Percentiles rank a stretch among this genome's conserved stretches.
Conservation (phyloP, 169 alveolate species). For the Plasmodium gonderi region DNA sequence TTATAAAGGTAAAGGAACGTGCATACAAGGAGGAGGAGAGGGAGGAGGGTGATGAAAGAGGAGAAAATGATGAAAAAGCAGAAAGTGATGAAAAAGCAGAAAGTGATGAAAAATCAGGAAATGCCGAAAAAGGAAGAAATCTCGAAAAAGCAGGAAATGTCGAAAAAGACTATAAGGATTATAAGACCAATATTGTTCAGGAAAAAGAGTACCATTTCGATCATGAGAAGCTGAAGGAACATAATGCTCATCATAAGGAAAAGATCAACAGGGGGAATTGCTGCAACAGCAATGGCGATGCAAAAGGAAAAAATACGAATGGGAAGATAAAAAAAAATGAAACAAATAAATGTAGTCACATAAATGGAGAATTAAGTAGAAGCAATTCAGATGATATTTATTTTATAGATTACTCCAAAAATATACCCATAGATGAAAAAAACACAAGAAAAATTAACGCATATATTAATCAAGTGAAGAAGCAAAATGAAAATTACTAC, state of each 20-base stretch:
- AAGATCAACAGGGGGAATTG: background rate
- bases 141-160: no score
- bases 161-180: no score
- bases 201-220: no score
- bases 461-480: constrained; percentile 34
- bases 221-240: background rate
- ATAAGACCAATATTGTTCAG: no score
- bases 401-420: constrained; percentile 23
- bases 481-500: constrained; percentile 27
- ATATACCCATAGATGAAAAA: constrained; percentile 10
- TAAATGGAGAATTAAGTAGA: background rate
- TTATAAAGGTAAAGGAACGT: constrained; percentile 50
- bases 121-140: no score
- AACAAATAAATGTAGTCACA: background rate
- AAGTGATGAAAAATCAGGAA: no score
- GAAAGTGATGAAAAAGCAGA: background rate
- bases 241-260: background rate
- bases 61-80: background rate
- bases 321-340: background rate
- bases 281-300: background rate
- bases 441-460: constrained; percentile 9
- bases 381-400: background rate
- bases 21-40: constrained; percentile 21
- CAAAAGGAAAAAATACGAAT: background rate
- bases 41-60: background rate